These are phyloP conservation scores for Neotropicomus parvogracilis DNA, from an alignment of 1,284 basidiomycete species.

Conservation along the genomic window DNA sequence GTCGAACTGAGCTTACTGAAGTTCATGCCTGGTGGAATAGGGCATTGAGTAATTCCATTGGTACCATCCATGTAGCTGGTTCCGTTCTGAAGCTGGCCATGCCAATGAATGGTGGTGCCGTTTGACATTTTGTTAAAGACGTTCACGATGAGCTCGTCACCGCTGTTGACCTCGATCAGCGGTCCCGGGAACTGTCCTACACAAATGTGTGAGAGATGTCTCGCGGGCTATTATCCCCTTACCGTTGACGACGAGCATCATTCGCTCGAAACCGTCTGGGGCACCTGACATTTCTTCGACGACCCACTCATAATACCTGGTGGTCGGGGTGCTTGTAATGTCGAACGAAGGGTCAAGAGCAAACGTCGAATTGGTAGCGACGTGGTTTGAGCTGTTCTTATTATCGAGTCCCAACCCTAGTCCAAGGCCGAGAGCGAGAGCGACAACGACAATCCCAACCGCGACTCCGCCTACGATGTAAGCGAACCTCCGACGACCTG, in stretches of 20 bases:
- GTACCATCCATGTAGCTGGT: constrained; percentile 37
- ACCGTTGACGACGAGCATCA: constrained; percentile 34
- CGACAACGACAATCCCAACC: constrained; percentile 17
- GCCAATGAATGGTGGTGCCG: constrained; percentile 34
- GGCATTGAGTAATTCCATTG: constrained; percentile 33
- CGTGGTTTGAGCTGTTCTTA: constrained; percentile 13
- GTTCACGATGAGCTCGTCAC: constrained; percentile 32
- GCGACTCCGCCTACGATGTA: constrained; percentile 15
- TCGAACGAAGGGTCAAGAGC: constrained; percentile 29
- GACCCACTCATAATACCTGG: constrained; percentile 33
- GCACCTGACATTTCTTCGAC: constrained; percentile 29
- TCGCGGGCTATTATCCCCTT: background rate
- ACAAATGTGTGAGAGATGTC: constrained; percentile 1
- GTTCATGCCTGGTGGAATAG: constrained; percentile 34
- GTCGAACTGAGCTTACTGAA: constrained; percentile 23
- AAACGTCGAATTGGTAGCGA: constrained; percentile 31
- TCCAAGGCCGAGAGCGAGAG: constrained; percentile 29
- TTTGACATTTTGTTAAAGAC: constrained; percentile 33
- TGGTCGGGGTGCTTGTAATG: constrained; percentile 29
- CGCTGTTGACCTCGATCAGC: constrained; percentile 32
- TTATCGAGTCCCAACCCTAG: constrained; percentile 31
- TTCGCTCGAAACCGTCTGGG: constrained; percentile 31
- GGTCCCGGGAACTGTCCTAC: constrained; percentile 34
- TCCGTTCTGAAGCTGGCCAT: constrained; percentile 34
- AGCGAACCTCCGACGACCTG: constrained; percentile 21